Percentiles rank a stretch among this genome's conserved stretches.
These are phyloP conservation scores for Termitomyces sp. DNA, from an alignment of 768 basidiomycete genomes.

Conservation along the genomic window DNA sequence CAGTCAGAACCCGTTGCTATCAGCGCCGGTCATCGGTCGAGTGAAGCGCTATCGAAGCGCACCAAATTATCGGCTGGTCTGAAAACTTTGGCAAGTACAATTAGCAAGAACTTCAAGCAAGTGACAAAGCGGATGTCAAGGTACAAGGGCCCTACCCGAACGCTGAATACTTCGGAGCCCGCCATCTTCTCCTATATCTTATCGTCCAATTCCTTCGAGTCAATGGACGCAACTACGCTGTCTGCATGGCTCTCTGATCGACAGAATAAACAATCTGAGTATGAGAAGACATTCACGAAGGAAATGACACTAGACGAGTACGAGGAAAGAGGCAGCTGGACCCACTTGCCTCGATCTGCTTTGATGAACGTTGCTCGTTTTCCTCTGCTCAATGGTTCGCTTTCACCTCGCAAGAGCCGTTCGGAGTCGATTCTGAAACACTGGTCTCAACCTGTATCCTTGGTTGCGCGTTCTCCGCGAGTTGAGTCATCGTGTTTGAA, in stretches of 20 bases:
- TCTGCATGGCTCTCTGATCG: slow-evolving; percentile 34
- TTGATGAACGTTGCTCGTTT: slow-evolving; percentile 3
- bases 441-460: background rate
- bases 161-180: background rate
- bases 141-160: slow-evolving; percentile 9
- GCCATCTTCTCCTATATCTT: slow-evolving; percentile 7
- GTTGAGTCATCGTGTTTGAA: background rate
- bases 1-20: background rate
- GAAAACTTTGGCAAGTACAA: slow-evolving; percentile 20
- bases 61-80: slow-evolving; percentile 26
- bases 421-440: background rate
- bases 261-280: slow-evolving; percentile 21
- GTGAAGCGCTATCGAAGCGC: slow-evolving; percentile 2
- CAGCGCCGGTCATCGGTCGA: background rate
- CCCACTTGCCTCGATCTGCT: slow-evolving; percentile 18
- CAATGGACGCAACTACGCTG: slow-evolving; percentile 18
- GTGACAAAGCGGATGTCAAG: slow-evolving; percentile 17
- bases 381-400: background rate
- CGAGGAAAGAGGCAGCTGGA: slow-evolving; percentile 44
- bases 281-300: slow-evolving; percentile 16
- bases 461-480: background rate
- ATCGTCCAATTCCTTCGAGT: slow-evolving; percentile 15
- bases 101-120: slow-evolving; percentile 21
- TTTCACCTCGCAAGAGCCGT: background rate
- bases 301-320: slow-evolving; percentile 42